These are phyloP conservation scores for Glycine tomentella DNA, from an alignment of 306 rosid genomes.

Conservation along the genomic window DNA sequence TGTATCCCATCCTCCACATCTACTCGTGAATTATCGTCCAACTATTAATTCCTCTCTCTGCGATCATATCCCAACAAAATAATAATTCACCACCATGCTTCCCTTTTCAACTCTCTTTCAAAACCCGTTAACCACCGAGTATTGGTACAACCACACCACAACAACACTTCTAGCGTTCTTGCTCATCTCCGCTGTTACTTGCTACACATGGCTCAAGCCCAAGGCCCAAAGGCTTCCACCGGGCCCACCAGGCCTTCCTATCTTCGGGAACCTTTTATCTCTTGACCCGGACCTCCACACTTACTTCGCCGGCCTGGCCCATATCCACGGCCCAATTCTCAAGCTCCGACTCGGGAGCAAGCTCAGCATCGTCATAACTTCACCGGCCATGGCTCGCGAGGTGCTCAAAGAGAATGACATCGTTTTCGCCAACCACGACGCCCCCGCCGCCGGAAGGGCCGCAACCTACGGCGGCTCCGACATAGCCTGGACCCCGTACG, in stretches of 20 bases:
- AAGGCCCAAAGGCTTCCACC: conserved; percentile 54
- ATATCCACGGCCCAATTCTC: conserved; percentile 63
- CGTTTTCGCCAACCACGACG: conserved; percentile 85
- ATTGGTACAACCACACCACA: not conserved
- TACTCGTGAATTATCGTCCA: not conserved
- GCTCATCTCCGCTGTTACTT: not conserved
- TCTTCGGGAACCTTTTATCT: conserved; percentile 43
- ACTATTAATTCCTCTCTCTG: not conserved
- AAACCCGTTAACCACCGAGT: not conserved
- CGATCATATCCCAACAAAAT: not conserved
- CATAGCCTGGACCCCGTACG: conserved; percentile 46
- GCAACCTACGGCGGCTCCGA: conserved; percentile 54
- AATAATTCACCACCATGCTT: conserved; percentile 26
- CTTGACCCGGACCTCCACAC: conserved; percentile 81
- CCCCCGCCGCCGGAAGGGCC: conserved; percentile 51
- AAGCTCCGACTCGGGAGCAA: conserved; percentile 77
- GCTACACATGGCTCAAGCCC: conserved; percentile 31
- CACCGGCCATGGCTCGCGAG: conserved; percentile 63
- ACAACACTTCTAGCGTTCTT: conserved; percentile 29
- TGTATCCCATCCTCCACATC: not conserved
- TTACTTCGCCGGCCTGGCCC: conserved; percentile 62
- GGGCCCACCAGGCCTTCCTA: too few relatives aligned
- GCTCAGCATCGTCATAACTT: conserved; percentile 56
- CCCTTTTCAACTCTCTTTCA: not conserved
- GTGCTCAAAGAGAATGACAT: conserved; percentile 70